These are phyloP conservation scores for Rhodotorula glutinis DNA, from an alignment of 1,284 basidiomycete genomes.

Conservation along the genomic window DNA sequence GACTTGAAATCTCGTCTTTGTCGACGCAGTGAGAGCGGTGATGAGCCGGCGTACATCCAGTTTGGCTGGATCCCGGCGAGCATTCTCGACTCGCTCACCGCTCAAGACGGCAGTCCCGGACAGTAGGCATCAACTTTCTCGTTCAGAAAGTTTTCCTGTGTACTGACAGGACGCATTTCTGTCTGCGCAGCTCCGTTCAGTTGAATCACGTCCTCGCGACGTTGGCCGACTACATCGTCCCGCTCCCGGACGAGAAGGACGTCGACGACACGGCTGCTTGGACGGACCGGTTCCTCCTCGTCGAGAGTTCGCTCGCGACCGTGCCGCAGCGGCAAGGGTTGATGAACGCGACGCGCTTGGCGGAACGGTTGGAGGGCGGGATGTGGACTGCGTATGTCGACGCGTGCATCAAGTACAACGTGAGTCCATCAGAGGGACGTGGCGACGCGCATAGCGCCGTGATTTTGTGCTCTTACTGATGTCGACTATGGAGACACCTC, in stretches of 20 bases:
- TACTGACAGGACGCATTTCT: neutral
- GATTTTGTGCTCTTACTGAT: too few species aligned
- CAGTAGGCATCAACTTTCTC: too few species aligned
- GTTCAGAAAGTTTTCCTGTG: too few species aligned
- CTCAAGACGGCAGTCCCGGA: too few species aligned
- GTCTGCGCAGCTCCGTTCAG: slow-evolving; percentile 50
- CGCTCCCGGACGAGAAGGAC: slow-evolving; percentile 73
- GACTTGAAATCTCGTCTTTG: neutral
- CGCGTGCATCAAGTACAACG: slow-evolving; percentile 73
- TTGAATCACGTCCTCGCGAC: slow-evolving; percentile 58
- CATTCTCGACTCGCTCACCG: slow-evolving; percentile 56
- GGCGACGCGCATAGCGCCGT: too few species aligned
- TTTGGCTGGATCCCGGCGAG: slow-evolving; percentile 92
- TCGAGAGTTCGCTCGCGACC: slow-evolving; percentile 57
- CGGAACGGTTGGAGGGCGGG: slow-evolving; percentile 51
- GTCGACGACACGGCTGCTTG: slow-evolving; percentile 56
- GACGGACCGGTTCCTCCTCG: slow-evolving; percentile 76
- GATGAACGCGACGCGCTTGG: slow-evolving; percentile 63
- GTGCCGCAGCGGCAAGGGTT: slow-evolving; percentile 49
- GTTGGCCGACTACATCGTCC: slow-evolving; percentile 72
- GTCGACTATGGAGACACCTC: too few species aligned
- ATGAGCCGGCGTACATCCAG: slow-evolving; percentile 67
- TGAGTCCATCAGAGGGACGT: too few species aligned
- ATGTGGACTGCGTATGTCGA: slow-evolving; percentile 63
- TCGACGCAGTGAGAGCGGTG: slow-evolving; percentile 68